Conservation (phyloP, 805 yeast genomes). For the Saturnispora kantuleensis region DNA sequence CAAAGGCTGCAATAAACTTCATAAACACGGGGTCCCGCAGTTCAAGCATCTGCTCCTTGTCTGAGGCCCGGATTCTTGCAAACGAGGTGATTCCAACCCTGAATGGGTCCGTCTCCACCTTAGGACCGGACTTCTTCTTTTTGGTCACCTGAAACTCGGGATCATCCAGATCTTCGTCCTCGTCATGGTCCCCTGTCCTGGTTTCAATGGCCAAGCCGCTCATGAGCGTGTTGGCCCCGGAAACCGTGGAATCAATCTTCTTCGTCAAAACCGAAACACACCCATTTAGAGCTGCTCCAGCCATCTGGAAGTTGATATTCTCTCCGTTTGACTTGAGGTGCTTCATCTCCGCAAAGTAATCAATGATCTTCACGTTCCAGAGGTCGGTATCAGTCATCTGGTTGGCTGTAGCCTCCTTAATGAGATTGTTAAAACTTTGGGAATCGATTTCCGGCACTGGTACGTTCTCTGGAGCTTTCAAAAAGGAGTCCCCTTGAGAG, state of each 20-base stretch:
- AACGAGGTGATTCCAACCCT: slow-evolving; percentile 22
- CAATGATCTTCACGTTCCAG: slow-evolving; percentile 43
- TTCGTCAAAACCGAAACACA: slow-evolving; percentile 42
- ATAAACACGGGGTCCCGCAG: slow-evolving; percentile 57
- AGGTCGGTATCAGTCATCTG: slow-evolving; percentile 39
- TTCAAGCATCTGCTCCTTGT: slow-evolving; percentile 1
- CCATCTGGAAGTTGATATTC: slow-evolving; percentile 36
- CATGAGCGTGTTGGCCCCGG: slow-evolving; percentile 30
- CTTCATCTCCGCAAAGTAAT: slow-evolving; percentile 42
- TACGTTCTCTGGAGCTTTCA: slow-evolving; percentile 1
- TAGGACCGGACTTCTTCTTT: slow-evolving; percentile 19
- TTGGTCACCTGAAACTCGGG: slow-evolving; percentile 14
- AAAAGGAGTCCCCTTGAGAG: background rate
- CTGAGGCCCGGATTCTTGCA: slow-evolving; percentile 11
- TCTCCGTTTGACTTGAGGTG: slow-evolving; percentile 33
- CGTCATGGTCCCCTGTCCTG: slow-evolving; percentile 8
- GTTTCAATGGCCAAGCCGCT: slow-evolving; percentile 44
- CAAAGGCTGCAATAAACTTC: slow-evolving; percentile 66
- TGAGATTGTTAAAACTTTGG: slow-evolving; percentile 18
- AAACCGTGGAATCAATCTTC: slow-evolving; percentile 34
- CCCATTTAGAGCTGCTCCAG: slow-evolving; percentile 43
- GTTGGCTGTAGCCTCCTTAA: slow-evolving; percentile 24
- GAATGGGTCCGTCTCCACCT: slow-evolving; percentile 2
- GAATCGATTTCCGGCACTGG: slow-evolving; percentile 1
- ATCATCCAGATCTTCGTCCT: slow-evolving; percentile 20